Evolutionary conservation across 2,329 filamentous ascomycete species (phyloP).

Genomic region (Xylariales sp.): DNA sequence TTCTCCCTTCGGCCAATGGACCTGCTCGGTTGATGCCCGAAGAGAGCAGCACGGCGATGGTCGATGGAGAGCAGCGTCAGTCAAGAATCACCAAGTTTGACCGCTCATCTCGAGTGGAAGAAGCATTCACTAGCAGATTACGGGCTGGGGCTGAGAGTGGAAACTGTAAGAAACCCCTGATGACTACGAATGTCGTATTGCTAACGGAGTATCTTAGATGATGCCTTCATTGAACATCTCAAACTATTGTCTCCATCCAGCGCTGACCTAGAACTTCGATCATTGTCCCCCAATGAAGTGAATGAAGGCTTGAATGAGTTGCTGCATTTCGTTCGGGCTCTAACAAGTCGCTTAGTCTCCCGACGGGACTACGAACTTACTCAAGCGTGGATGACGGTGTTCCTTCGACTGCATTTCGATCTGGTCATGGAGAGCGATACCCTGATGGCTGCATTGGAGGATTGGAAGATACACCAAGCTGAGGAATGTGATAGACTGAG

Average conservation of each 20-base stretch:
- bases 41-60: constrained; percentile 21
- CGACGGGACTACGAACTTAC: constrained; percentile 87
- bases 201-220: constrained; percentile 37
- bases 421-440: constrained; percentile 44
- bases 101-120: constrained; percentile 43
- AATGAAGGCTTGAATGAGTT: constrained; percentile 61
- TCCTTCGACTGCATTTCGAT: constrained; percentile 72
- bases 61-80: constrained; percentile 24
- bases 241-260: constrained; percentile 78
- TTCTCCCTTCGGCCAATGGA: constrained; percentile 65
- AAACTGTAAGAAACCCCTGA: constrained; percentile 49
- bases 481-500: constrained; percentile 67
- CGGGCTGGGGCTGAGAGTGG: constrained; percentile 47
- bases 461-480: constrained; percentile 71
- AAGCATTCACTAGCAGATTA: constrained; percentile 55
- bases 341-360: constrained; percentile 64
- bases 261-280: constrained; percentile 86
- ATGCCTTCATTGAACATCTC: constrained; percentile 69
- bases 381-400: constrained; percentile 97
- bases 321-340: constrained; percentile 71
- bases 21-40: constrained; percentile 17
- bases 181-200: neutral
- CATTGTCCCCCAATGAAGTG: constrained; percentile 51
- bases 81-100: constrained; percentile 69
- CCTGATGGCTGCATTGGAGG: constrained; percentile 54